Evolutionary conservation across 73 alveolate species (phyloP), one percentile per base, ranked within the genome.

Genomic region (Symbiodinium natans): DNA sequence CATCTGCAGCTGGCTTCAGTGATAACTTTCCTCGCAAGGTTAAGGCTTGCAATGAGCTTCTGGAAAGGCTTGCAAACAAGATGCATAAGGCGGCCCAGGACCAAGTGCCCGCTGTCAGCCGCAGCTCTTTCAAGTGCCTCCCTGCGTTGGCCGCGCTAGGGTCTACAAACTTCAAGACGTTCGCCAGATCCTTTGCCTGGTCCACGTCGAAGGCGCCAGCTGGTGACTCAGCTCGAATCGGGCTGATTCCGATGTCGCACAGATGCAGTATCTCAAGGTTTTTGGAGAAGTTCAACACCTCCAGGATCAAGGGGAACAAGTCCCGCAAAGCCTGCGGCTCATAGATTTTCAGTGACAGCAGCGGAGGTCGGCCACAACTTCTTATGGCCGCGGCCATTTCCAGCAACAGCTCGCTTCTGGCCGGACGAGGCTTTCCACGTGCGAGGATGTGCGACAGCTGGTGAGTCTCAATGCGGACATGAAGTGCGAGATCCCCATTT

Each of bases 391-490:
- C 2, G 3, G 80, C 40, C 80, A 63, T 23, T 29, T 63, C 80
- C 80, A 0, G 19, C 40, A 63, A 63, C 17, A 63, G 80, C 38
- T 63, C 80, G 27, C 33, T 63, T 63, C 80, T 63, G 19, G 80
- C 80, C 9, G 80, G 21, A 0, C 80, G 80, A 25, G 80, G 80
- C 80, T 63, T 63, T 36, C 80, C 36, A 13, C 80, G 31, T 7
- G 80, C 80, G 3, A 63, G 36, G 33, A 63, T 63, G 36, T 63
- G 36, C 36, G 80, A 63, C 80, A 63, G 19, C 27, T 63, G 80
- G 80, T 63, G 80, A 27, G 80, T 63, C 80, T 63, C 80, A n/a
- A 63, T 63, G 38, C 80, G 80, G 36, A 63, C 38, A n/a, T 63
- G 80, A 1, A 63, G 80, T 29, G 80, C 80, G 80, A 27, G 33